Conservation (phyloP, 208 protist genomes). For the Acanthamoeba royreba region DNA sequence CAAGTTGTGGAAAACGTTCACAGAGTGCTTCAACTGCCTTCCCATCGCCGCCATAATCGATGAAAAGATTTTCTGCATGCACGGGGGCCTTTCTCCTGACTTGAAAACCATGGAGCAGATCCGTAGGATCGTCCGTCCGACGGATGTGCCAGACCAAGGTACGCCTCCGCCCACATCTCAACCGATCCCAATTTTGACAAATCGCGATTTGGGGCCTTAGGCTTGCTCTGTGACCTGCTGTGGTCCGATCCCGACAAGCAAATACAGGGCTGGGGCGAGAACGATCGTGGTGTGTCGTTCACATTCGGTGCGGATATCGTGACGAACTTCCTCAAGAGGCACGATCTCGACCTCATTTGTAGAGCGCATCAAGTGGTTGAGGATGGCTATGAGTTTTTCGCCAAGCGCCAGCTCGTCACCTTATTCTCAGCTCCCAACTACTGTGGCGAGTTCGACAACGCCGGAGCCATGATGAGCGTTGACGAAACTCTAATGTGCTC, state of each 20-base stretch:
- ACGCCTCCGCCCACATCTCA: no score
- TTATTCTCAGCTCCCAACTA: conserved; percentile 99
- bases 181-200: no score
- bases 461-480: conserved; percentile 97
- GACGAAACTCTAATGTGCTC: conserved; percentile 96
- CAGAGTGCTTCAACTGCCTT: conserved; percentile 98
- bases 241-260: conserved; percentile 98
- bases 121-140: conserved; percentile 93
- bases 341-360: conserved; percentile 99
- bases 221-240: conserved; percentile 98
- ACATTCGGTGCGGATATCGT: conserved; percentile 98
- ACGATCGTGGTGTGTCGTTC: conserved; percentile 97
- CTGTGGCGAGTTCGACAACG: conserved; percentile 98
- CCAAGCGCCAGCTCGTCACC: conserved; percentile 97
- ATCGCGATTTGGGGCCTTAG: not conserved
- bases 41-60: conserved; percentile 97
- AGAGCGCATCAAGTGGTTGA: conserved; percentile 99
- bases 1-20: conserved; percentile 98
- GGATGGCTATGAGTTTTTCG: conserved; percentile 99
- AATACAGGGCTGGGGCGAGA: conserved; percentile 95
- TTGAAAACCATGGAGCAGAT: conserved; percentile 95
- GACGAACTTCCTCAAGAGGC: conserved; percentile 95
- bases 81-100: conserved; percentile 96
- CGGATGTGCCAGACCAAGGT: conserved; percentile 97
- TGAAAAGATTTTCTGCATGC: conserved; percentile 99